These are phyloP conservation scores for Tolypocladium tropicale DNA, from an alignment of 2,329 filamentous ascomycete genomes.

Conservation along the genomic window DNA sequence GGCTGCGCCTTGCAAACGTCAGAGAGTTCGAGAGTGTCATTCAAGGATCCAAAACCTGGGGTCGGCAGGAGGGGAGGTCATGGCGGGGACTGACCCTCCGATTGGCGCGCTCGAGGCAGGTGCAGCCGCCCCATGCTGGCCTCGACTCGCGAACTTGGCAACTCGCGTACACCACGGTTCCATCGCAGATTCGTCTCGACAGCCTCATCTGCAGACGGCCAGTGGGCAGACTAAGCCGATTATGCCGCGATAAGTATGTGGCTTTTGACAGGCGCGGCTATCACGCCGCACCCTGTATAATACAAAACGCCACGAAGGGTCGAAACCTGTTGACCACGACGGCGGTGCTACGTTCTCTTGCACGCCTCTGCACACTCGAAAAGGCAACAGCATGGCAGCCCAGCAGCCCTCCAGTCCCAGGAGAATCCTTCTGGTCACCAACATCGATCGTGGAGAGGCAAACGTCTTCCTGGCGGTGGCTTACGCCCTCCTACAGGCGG, in stretches of 20 bases:
- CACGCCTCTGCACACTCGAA: neutral
- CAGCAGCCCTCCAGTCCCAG: neutral
- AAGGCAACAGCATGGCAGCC: neutral
- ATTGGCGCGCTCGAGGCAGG: no score
- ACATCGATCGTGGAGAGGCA: slow-evolving; percentile 33
- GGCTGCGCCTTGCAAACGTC: neutral
- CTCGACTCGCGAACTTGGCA: neutral
- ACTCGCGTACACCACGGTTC: neutral
- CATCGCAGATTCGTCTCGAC: neutral
- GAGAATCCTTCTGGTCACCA: slow-evolving; percentile 30
- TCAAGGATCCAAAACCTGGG: neutral
- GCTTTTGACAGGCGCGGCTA: neutral
- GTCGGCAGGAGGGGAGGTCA: neutral
- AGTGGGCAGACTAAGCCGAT: neutral
- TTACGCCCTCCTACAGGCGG: slow-evolving; percentile 24
- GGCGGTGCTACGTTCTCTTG: neutral
- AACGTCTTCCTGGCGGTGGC: slow-evolving; percentile 34
- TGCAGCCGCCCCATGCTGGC: neutral
- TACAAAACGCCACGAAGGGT: neutral
- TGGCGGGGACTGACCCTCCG: neutral
- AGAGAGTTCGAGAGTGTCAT: neutral
- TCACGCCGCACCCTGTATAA: neutral
- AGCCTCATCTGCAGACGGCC: neutral
- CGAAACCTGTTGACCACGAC: no score
- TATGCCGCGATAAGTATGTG: neutral